Evolutionary conservation across 2,329 filamentous ascomycete genomes (phyloP), one percentile per base, ranked within the genome.

Genomic region (Trichoderma sp.): DNA sequence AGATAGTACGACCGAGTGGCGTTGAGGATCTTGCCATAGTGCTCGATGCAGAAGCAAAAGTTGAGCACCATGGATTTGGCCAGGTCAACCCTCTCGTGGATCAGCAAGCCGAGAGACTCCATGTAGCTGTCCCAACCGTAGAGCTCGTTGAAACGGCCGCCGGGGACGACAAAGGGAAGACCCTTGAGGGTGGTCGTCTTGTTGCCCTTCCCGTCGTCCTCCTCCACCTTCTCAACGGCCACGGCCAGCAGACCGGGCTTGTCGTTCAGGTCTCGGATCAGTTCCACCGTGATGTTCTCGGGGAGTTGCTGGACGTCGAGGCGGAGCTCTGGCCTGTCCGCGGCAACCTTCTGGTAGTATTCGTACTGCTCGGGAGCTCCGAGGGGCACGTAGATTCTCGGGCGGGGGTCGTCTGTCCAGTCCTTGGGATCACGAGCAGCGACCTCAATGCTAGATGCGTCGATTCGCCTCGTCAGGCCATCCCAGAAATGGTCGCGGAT

Each of bases 91-190:
- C 91, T 88, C 74, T 95, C 91, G 74, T 94, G 92, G 71, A 92
- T 87, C 66, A 98, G 81, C 66, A 99, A 83, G 19, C 95, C 95
- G 3, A 98, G 82, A 5, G 94, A 95, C 76, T 94, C 92, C 93
- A 99, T 98, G 81, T 98, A 99, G 76, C 93, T 97, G 78, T 99
- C 95, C 95, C 95, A 99, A 54, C 94, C 94, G 75, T 99, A 99
- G 24, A 99, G 80, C 77, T 99, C 95, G 78, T 99, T 99, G 87
- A 99, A 99, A 34, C 95, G 88, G 26, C 95, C 95, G 66, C 95
- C 95, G 0, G 95, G 95, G 3, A 99, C 95, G n/a, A 98, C 93
- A 72, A 98, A 99, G 0, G 95, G 94, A 66, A 96, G 83, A 3
- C 95, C 95, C 43, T 84, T 83, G 47, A 96, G 80, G 3, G 89